Conservation (phyloP, 352 stramenopile species). For the Blastocystis sp. region DNA sequence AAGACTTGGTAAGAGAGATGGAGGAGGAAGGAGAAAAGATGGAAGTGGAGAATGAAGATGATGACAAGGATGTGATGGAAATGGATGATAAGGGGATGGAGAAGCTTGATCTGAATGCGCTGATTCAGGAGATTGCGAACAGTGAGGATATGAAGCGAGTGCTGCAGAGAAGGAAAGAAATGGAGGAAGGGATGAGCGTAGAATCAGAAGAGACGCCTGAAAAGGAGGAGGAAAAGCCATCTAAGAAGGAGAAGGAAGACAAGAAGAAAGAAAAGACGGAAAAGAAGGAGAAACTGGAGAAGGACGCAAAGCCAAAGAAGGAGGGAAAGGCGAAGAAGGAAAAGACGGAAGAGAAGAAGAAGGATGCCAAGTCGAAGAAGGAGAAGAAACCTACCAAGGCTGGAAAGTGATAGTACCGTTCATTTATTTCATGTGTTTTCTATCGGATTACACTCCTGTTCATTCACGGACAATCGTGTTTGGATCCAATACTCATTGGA, state of each 20-base stretch:
- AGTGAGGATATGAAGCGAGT: conserved; percentile 7
- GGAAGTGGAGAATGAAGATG: not conserved
- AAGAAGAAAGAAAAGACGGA: conserved; percentile 44
- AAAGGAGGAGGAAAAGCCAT: conserved; percentile 49
- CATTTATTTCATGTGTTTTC: conserved; percentile 76
- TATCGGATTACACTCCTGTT: conserved; percentile 68
- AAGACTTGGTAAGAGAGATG: no score
- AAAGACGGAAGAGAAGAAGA: not conserved
- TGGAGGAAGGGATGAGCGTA: not conserved
- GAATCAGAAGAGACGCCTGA: conserved; percentile 42
- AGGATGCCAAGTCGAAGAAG: not conserved
- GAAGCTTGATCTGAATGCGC: not conserved
- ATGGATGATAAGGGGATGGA: conserved; percentile 38
- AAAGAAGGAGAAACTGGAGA: conserved; percentile 36
- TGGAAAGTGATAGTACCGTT: no score
- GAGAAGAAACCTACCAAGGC: no score
- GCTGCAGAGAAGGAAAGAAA: conserved; percentile 64
- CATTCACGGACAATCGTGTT: conserved; percentile 17
- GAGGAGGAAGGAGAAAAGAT: conserved; percentile 1
- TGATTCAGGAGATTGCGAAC: not conserved
- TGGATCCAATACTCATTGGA: conserved; percentile 80
- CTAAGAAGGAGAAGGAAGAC: conserved; percentile 54
- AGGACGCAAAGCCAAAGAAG: conserved; percentile 5
- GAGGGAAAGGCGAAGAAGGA: not conserved
- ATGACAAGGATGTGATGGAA: conserved; percentile 46